Percentiles rank a stretch among this genome's conserved stretches.
These are phyloP conservation scores for Pleurotus eryngii DNA, from an alignment of 768 basidiomycete genomes.

Conservation along the genomic window DNA sequence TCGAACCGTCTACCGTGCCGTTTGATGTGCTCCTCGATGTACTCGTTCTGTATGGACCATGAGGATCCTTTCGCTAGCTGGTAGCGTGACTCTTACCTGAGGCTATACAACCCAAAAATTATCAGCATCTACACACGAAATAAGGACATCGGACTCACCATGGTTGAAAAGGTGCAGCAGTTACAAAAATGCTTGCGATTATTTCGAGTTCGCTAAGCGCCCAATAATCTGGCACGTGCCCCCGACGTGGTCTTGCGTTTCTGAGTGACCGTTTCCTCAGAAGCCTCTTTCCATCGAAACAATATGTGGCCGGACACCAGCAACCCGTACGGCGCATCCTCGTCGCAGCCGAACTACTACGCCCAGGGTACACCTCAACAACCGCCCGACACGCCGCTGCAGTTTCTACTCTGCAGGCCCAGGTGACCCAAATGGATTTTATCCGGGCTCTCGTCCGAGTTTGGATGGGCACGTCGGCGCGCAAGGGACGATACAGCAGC, in stretches of 20 bases:
- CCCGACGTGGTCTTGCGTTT: conserved; percentile 4
- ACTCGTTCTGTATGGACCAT: conserved; percentile 65
- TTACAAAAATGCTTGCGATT: background rate
- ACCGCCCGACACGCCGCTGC: conserved; percentile 50
- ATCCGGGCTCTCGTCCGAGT: conserved; percentile 71
- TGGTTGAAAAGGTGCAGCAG: conserved; percentile 18
- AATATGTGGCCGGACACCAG: conserved; percentile 76
- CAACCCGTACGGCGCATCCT: conserved; percentile 57
- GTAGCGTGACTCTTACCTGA: conserved; percentile 36
- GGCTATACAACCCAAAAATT: conserved; percentile 41
- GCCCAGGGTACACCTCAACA: conserved; percentile 44
- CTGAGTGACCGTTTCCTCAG: background rate
- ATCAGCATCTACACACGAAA: background rate
- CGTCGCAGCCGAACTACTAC: conserved; percentile 61
- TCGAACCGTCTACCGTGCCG: conserved; percentile 95
- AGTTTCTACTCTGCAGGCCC: conserved; percentile 61
- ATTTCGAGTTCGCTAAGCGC: conserved; percentile 20
- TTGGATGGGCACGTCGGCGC: conserved; percentile 64
- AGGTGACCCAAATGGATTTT: conserved; percentile 54
- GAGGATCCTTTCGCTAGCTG: too few relatives aligned
- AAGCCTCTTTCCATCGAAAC: background rate
- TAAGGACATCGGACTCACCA: conserved; percentile 32
- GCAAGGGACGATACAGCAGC: conserved; percentile 49
- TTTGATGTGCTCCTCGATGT: conserved; percentile 98
- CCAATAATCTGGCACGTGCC: conserved; percentile 17